Evolutionary conservation across 768 basidiomycete species (phyloP).

Genomic region (Tylopilus rubrobrunneus): DNA sequence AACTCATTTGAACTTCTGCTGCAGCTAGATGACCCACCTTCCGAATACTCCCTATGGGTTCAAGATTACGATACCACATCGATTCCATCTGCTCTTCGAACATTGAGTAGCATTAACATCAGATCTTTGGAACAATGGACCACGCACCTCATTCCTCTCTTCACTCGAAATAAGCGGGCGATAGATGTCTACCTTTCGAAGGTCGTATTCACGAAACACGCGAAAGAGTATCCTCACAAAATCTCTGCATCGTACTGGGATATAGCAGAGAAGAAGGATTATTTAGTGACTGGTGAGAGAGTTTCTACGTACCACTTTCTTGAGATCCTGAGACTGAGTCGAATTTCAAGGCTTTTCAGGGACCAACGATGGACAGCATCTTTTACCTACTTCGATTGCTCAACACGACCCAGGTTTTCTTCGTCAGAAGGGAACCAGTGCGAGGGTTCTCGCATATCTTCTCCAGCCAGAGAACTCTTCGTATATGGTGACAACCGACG

Average conservation of each 20-base stretch:
- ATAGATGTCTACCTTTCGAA: conserved; percentile 33
- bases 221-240: conserved; percentile 34
- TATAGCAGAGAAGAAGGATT: conserved; percentile 26
- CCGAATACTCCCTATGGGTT: conserved; percentile 34
- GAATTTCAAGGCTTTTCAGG: not conserved
- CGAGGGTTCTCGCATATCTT: not conserved
- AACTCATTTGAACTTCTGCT: conserved; percentile 27
- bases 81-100: conserved; percentile 19
- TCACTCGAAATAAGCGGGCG: not conserved
- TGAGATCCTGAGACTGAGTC: not conserved
- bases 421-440: not conserved
- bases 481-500: not conserved
- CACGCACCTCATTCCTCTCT: not conserved
- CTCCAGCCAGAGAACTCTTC: not conserved
- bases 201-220: conserved; percentile 35
- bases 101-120: conserved; percentile 22
- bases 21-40: conserved; percentile 29
- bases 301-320: not conserved
- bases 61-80: not conserved
- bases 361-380: not conserved
- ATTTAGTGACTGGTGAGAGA: not conserved
- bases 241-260: conserved; percentile 37
- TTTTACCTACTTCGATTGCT: not conserved
- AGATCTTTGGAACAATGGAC: conserved; percentile 27
- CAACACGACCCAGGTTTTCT: not conserved